Evolutionary conservation across 345 rosid species (phyloP), one percentile per base, ranked within the genome.

Genomic region (Mangifera indica): DNA sequence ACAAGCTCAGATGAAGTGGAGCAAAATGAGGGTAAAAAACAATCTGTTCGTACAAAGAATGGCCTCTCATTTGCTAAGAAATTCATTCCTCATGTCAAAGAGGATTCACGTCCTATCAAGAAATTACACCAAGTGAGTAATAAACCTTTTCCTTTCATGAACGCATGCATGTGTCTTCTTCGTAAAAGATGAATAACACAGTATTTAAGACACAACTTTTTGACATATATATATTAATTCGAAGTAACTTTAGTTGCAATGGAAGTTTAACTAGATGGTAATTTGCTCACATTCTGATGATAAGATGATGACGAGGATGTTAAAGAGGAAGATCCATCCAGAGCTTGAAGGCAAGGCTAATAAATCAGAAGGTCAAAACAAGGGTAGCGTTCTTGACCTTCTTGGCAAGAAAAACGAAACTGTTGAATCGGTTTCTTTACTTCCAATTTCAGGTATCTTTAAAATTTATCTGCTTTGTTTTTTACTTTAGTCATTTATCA

Each of bases 271-370:
- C 46, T 52, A 49, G 9, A 56, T 14, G 4, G 1, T 26, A 2
- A 40, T 37, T 34, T 22, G n/a, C 24, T 6, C 37, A 12, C 20
- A 53, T 3, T 42, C 14, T 52, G 58, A 26, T 57, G 59, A 34
- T 55, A 56, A 93, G 98, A 77, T 93, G 90, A 83, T 91, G 88
- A 90, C 77, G 85, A 88, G 84, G 77, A 86, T 93, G 94, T 22
- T 93, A 76, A 93, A 87, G 82, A 91, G 85, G 84, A 93, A 93
- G 82, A 90, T 93, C 66, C 96, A 91, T 77, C 97, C 98, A 42
- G 96, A 91, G 71, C 61, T 84, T 24, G 89, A 88, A 61, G 79
- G 83, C 49, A 88, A 85, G 66, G 72, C 56, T 13, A 60, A n/a
- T 5, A 77, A 74, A 73, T 67, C 78, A 6, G 82, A 79, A 18